These are phyloP conservation scores for Calonectria pseudoreteaudii DNA, from an alignment of 2,329 filamentous ascomycete species.

Conservation along the genomic window DNA sequence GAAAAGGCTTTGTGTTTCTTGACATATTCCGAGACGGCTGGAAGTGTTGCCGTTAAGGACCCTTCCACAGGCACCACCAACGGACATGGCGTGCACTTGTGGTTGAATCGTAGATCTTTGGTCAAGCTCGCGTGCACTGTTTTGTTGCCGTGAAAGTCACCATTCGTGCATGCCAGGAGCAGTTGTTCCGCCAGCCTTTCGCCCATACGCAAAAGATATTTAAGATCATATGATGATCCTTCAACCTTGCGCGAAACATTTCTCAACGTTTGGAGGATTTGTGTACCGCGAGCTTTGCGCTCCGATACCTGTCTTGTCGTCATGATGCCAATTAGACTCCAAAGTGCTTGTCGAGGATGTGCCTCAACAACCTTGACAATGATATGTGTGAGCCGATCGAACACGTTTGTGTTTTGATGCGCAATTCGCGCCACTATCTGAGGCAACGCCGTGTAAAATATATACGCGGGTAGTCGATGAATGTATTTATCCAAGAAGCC, in stretches of 20 bases:
- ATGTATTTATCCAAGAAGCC: constrained; percentile 84
- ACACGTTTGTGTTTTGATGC: constrained; percentile 83
- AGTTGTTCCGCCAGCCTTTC: constrained; percentile 88
- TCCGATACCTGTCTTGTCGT: constrained; percentile 80
- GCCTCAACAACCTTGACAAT: constrained; percentile 86
- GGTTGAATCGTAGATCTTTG: constrained; percentile 84
- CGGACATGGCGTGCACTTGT: constrained; percentile 83
- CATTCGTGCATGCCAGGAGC: constrained; percentile 82
- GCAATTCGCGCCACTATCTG: constrained; percentile 97
- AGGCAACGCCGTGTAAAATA: constrained; percentile 85
- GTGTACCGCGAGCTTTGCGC: constrained; percentile 66
- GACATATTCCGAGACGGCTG: constrained; percentile 77
- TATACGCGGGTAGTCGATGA: constrained; percentile 76
- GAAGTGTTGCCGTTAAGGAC: constrained; percentile 85
- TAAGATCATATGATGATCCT: constrained; percentile 69
- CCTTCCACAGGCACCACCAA: constrained; percentile 91
- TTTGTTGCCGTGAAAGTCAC: constrained; percentile 76
- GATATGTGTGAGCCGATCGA: constrained; percentile 80
- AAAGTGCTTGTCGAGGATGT: constrained; percentile 92
- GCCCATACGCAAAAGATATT: constrained; percentile 78
- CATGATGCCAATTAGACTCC: constrained; percentile 89
- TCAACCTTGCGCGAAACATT: constrained; percentile 64
- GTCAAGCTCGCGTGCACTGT: constrained; percentile 79
- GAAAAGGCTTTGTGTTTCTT: constrained; percentile 89
- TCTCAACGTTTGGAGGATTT: constrained; percentile 64